Base-by-base conservation (phyloP, 495 filamentous ascomycete species). In the Penicillium diatomitis region DNA sequence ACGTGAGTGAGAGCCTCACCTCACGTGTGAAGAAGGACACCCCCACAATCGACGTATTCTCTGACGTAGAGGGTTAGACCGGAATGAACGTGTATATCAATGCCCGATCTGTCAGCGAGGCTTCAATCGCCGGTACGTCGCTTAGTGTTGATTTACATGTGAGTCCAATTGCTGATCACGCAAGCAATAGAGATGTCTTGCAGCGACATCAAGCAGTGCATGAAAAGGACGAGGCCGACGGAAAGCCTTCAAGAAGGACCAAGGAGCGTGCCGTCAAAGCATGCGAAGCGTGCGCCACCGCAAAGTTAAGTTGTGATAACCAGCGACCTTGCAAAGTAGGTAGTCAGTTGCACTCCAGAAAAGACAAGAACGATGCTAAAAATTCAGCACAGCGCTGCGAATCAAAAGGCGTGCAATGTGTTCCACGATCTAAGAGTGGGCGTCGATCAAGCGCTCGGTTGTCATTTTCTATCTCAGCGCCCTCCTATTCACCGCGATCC, bases 301-400 rank as follows among this genome's bases (percentile, higher is more conserved):
- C 55, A 0, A 64, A 64, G 42, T 11, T 59, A 20, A 64, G 61
- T 44, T 64, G 61, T 30, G 51, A 62, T 12, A 58, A 64, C 31
- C 35, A 52, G 28, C 53, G 55, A 44, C 58, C 61, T 0, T 64
- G 61, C 37, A 48, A 56, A 20, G 59, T 58, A 51, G 4, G 48
- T 20, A 20, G 20, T 20, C 20, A 20, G 20, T 20, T 20, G 20
- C 20, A 20, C 20, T 20, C 20, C 2, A 20, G 20, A 20, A 20
- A 20, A 20, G 20, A 20, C 20, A 20, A 20, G 20, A 20, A 20
- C 20, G 20, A 20, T 20, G 20, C 20, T 20, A 20, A 20, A 20
- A 20, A 20, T 20, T 20, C 20, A 20, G 20, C 20, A 20, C 20
- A 62, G 59, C 35, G 52, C 44, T 60, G 51, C 33, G 43, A 37